Percentiles rank a stretch among this genome's conserved stretches.
phyloP scores from a whole-genome alignment of 1,284 basidiomycete species.

The Ceratobasidium sp. region DNA sequence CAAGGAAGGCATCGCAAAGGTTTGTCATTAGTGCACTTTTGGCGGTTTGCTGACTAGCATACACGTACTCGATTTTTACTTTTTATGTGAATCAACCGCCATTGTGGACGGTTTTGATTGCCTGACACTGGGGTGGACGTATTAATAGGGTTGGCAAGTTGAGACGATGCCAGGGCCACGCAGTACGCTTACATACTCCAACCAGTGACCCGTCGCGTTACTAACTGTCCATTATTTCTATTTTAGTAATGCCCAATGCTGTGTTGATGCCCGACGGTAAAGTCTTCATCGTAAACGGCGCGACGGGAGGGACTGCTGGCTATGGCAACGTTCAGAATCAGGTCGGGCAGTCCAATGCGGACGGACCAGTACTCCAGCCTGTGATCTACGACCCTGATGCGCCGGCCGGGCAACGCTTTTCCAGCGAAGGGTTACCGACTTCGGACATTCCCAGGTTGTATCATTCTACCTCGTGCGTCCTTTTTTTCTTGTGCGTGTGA shows the following conservation, averaged over 20 bases:
- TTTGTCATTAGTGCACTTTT: background rate
- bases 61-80: background rate
- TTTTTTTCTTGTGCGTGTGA: background rate
- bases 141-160: conserved; percentile 73
- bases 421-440: conserved; percentile 69
- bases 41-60: conserved; percentile 5
- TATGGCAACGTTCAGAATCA: conserved; percentile 80
- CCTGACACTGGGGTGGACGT: too few species aligned
- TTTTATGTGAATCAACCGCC: background rate
- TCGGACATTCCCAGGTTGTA: conserved; percentile 85
- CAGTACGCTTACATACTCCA: background rate
- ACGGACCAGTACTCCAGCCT: conserved; percentile 79
- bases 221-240: too few species aligned
- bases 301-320: conserved; percentile 79
- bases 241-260: conserved; percentile 76
- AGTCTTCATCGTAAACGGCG: conserved; percentile 83
- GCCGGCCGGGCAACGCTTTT: conserved; percentile 71
- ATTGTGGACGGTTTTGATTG: background rate
- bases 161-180: conserved; percentile 81
- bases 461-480: conserved; percentile 72
- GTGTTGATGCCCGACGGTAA: conserved; percentile 85
- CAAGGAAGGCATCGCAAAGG: conserved; percentile 22
- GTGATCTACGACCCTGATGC: conserved; percentile 79
- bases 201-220: background rate
- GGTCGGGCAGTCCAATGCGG: conserved; percentile 82